Base-by-base conservation (phyloP, 129 eudicot species). In the Tagetes patula region DNA sequence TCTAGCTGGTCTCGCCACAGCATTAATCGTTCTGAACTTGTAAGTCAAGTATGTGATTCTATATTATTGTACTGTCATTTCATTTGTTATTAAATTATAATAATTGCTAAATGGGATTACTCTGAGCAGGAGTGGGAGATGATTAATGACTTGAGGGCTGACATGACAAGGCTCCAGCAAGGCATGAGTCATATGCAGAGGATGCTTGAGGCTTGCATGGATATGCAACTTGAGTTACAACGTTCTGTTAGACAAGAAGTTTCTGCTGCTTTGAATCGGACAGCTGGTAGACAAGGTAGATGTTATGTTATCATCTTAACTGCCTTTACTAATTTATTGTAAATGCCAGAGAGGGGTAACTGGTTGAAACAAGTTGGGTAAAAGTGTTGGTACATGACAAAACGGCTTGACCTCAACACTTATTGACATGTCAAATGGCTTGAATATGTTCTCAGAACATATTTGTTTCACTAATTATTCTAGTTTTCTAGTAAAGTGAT, bases 161-260 rank as follows among this genome's bases (percentile, higher is more conserved):
- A 95, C 76, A 87, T 95, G 77, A 87, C 96, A 10, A 86, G 95
- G 76, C 91, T 95, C 61, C 99, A 95, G 80, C 97, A 95, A 87
- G 97, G 97, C 4, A 95, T 90, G 99, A 90, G 84, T 81, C 91
- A 95, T 82, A 91, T 95, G 99, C 99, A 95, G 76, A 85, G 97
- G 84, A 95, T 91, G 99, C 76, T 95, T 41, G 99, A 95, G 69
- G 89, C 99, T 74, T 95, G 99, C 86, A 95, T 95, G 99, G 99
- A 95, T 76, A 95, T 95, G 99, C 99, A 95, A 72, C 88, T 95
- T 37, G 99, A 95, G 88, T 84, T 95, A 84, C 99, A 95, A 70
- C 97, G 97, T 14, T 88, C 99, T 3, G 99, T 95, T 40, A 82
- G 96, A 67, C 99, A 95, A 79, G 99, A 95, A 85, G 96, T 95